Conservation (phyloP, 371 early-diverging fungal genomes). For the Mucor circinelloides region DNA sequence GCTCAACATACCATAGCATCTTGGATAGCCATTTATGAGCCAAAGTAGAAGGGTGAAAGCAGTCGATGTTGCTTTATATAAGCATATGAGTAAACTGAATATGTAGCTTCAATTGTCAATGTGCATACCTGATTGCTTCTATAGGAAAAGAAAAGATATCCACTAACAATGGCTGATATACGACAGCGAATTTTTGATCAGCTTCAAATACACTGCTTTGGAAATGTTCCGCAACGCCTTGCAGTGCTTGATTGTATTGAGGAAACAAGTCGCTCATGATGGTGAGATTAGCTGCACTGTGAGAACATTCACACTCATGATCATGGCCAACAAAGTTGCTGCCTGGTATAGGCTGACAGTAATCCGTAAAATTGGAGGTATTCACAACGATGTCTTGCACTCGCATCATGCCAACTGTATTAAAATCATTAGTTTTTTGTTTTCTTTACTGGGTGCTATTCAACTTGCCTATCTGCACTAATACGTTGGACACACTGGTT, state of each 20-base stretch:
- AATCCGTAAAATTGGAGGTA: conserved; percentile 13
- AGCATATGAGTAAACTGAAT: background rate
- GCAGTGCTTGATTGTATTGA: conserved; percentile 36
- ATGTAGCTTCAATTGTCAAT: no score
- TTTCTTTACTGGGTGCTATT: background rate
- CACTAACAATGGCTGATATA: conserved; percentile 39
- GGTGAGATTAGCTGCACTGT: conserved; percentile 37
- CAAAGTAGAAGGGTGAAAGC: conserved; percentile 37
- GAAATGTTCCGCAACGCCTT: conserved; percentile 25
- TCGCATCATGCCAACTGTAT: conserved; percentile 42
- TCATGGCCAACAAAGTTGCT: conserved; percentile 42
- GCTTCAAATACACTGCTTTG: background rate
- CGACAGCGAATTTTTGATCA: conserved; percentile 40
- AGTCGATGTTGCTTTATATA: conserved; percentile 30
- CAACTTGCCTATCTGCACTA: conserved; percentile 40
- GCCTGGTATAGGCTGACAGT: conserved; percentile 41
- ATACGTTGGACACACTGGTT: conserved; percentile 24
- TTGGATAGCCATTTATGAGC: conserved; percentile 37
- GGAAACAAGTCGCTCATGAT: conserved; percentile 35
- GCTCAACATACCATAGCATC: conserved; percentile 34
- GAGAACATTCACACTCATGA: conserved; percentile 50
- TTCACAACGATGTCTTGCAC: conserved; percentile 28
- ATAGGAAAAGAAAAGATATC: conserved; percentile 48
- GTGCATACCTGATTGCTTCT: conserved; percentile 43
- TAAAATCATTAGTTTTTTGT: background rate